Percentiles rank a stretch among this genome's conserved stretches.
These are phyloP conservation scores for Tricholoma sp. DNA, from an alignment of 768 basidiomycete species.

Conservation along the genomic window DNA sequence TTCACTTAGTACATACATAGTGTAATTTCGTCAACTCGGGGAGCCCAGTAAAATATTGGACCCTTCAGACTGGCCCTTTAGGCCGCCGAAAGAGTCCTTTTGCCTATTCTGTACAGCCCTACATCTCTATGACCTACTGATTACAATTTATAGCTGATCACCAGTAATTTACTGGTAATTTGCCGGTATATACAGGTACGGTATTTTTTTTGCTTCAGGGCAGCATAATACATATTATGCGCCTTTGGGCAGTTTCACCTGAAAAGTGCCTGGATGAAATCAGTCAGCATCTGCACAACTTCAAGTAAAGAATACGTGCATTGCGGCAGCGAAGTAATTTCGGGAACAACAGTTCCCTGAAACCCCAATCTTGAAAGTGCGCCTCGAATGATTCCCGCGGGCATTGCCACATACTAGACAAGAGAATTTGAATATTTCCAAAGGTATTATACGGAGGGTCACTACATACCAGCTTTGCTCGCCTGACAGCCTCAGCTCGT, in stretches of 20 bases:
- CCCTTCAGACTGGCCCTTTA: too few species aligned
- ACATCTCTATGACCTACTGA: too few species aligned
- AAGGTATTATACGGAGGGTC: neutral
- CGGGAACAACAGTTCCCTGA: conserved; percentile 69
- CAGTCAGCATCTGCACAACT: neutral
- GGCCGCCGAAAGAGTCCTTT: too few species aligned
- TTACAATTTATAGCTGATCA: too few species aligned
- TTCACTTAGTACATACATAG: too few species aligned
- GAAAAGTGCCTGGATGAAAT: conserved; percentile 62
- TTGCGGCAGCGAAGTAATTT: conserved; percentile 79
- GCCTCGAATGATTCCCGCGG: conserved; percentile 81
- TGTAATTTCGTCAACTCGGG: too few species aligned
- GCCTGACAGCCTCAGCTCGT: conserved; percentile 63
- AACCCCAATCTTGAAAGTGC: conserved; percentile 76
- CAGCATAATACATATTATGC: conserved; percentile 24
- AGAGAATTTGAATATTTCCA: neutral
- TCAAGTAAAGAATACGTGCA: conserved; percentile 40
- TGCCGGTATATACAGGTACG: too few species aligned
- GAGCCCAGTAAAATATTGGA: too few species aligned
- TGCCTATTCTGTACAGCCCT: too few species aligned
- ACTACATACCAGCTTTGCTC: conserved; percentile 61
- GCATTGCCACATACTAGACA: conserved; percentile 71
- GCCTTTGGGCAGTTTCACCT: conserved; percentile 73
- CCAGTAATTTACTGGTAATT: too few species aligned
- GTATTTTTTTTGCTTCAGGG: too few species aligned